Evolutionary conservation across 371 early-diverging fungal genomes (phyloP), one percentile per base, ranked within the genome.

Genomic region (Syncephalastrum sp.): DNA sequence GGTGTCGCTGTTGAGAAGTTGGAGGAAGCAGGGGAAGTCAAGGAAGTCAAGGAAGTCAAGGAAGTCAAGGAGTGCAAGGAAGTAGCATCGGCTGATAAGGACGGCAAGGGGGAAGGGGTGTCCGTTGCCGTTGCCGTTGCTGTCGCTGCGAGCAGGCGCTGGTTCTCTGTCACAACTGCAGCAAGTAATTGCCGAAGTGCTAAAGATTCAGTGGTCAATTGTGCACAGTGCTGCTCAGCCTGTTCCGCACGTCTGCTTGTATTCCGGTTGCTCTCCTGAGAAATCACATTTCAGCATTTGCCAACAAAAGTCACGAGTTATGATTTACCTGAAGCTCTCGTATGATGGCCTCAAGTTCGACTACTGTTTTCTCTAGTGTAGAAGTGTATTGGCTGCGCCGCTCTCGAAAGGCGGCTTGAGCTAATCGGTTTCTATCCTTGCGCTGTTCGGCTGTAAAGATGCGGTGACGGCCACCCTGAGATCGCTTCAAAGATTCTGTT

Each of bases 331-430:
- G 57, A 42, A 64, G 53, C 29, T 64, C 64, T 5, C 33, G 16
- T 12, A 64, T 55, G 17, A 51, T 55, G 3, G 47, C 42, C 47
- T 64, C 64, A 5, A 59, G 41, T 4, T 51, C 50, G 5, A 50
- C 42, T 8, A 61, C 16, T 7, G 59, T 56, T 3, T 46, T n/a
- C 29, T 67, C 59, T 4, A 61, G 23, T 12, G 58, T 59, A 19
- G 59, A 50, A 1, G 61, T 61, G 24, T 67, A 58, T 42, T 58
- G 55, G 8, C 50, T 48, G 23, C 67, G 62, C 10, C 67, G 42
- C 17, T 58, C 62, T 8, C 67, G 67, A 29, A 67, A 67, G 19
- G 67, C 67, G 15, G 67, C 67, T 33, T 67, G 67, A 23, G 67
- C 67, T 16, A 51, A 47, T 12, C 67, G 55, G 23, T 57, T 50